Evolutionary conservation across 345 rosid species (phyloP).

Genomic region (Salix arbutifolia): DNA sequence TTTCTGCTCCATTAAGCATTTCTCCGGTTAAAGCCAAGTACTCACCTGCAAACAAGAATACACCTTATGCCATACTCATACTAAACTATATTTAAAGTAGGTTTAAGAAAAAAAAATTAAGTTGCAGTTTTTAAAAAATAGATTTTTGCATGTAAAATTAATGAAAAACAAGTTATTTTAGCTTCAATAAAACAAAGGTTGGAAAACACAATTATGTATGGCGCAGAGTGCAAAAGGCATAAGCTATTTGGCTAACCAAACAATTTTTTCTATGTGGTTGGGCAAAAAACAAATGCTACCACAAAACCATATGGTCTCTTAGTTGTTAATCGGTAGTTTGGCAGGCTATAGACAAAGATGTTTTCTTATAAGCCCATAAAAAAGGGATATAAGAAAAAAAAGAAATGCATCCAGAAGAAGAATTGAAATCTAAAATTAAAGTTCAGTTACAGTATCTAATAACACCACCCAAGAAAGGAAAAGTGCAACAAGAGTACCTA

Average conservation of each 20-base stretch:
- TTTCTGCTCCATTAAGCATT: slow-evolving; percentile 80
- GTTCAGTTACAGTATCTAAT: background rate
- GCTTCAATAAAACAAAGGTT: too few relatives aligned
- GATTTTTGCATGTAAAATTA: background rate
- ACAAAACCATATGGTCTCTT: too few relatives aligned
- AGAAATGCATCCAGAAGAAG: background rate
- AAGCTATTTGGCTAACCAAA: too few relatives aligned
- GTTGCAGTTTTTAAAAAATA: background rate
- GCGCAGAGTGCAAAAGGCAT: too few relatives aligned
- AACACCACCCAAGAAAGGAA: background rate
- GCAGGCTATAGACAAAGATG: background rate
- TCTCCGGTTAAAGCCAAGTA: slow-evolving; percentile 81
- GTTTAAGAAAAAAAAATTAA: too few relatives aligned
- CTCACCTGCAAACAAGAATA: slow-evolving; percentile 60
- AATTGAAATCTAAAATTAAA: background rate
- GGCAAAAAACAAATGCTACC: too few relatives aligned
- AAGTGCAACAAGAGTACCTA: slow-evolving; percentile 46
- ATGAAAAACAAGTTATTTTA: background rate
- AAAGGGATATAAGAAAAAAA: background rate
- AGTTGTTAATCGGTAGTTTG: background rate
- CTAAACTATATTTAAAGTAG: background rate
- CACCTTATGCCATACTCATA: slow-evolving; percentile 2
- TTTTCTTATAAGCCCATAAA: background rate
- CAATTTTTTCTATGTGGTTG: too few relatives aligned
- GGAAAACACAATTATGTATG: too few relatives aligned